Base-by-base conservation (phyloP, 2,329 filamentous ascomycete species). In the Clonostachys byssicola region DNA sequence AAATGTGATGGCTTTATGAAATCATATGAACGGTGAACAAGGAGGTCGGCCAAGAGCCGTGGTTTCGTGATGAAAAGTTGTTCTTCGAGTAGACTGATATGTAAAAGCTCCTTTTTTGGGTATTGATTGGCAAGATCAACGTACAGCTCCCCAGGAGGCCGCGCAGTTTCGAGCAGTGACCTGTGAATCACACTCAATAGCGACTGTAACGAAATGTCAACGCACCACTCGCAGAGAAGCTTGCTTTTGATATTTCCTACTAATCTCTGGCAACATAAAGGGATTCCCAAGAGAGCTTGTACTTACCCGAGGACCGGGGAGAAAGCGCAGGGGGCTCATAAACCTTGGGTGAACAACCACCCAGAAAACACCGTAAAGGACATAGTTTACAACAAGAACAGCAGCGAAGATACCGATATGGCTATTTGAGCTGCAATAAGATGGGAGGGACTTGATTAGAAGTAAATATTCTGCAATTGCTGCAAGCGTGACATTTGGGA, bases 1-100 rank as follows among this genome's bases (percentile, higher is more conserved):
- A 77, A 56, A n/a, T 67, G 58, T 5, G 54, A 51, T 0, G 78
- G 75, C 42, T 81, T 82, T 16, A 67, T 55, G 46, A 80, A 83
- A 34, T 78, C 74, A 49, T 83, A 81, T 9, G 74, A 76, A 13
- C 50, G 52, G 17, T 61, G 56, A 3, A 60, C 59, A 6, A 61
- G 50, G 0, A 61, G 36, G 9, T 61, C 59, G 6, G 58, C 58
- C 2, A 61, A 40, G 2, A 60, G 44, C 0, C 46, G 53, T 2
- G 60, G 59, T 4, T 56, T 58, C 13, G 52, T 51, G 13, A 62
- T 36, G 12, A 53, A 47, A 2, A 61, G 12, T 7, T 57, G 54
- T 3, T 50, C 42, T 17, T 54, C 46, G 6, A 50, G 35, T 5
- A 47, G 41, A 17, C 53, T 55, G 4, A 62, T 51, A 12, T 45